These are phyloP conservation scores for Phaeotremella fagi DNA, from an alignment of 768 basidiomycete genomes.

Conservation along the genomic window DNA sequence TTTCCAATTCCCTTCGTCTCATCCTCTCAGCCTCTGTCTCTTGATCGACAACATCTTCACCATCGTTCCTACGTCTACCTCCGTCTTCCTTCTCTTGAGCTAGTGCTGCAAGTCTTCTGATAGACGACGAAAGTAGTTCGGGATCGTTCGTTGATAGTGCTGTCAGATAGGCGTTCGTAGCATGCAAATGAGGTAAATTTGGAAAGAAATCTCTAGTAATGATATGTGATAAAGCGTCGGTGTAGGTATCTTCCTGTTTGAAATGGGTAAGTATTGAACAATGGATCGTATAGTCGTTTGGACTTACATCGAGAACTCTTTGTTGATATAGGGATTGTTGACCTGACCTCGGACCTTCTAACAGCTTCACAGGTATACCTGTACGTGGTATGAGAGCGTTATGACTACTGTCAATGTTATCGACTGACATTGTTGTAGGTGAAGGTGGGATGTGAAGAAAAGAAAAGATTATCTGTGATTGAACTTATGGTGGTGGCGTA, in stretches of 20 bases:
- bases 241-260: slow-evolving; percentile 92
- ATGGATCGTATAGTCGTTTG: no score
- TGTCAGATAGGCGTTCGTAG: slow-evolving; percentile 78
- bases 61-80: neutral
- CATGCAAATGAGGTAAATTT: slow-evolving; percentile 79
- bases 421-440: slow-evolving; percentile 10
- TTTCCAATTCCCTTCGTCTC: slow-evolving; percentile 35
- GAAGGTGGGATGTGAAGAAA: neutral
- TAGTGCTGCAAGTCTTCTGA: slow-evolving; percentile 63
- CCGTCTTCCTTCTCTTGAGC: slow-evolving; percentile 32
- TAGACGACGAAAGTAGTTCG: slow-evolving; percentile 67
- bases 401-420: no score
- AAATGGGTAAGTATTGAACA: no score
- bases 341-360: slow-evolving; percentile 29
- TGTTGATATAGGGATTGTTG: slow-evolving; percentile 37
- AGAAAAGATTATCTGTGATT: neutral
- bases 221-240: slow-evolving; percentile 78
- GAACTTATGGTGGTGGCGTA: no score
- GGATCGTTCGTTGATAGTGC: slow-evolving; percentile 73
- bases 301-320: slow-evolving; percentile 41
- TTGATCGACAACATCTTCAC: slow-evolving; percentile 6
- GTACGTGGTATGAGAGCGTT: slow-evolving; percentile 25
- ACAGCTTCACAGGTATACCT: slow-evolving; percentile 20
- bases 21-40: slow-evolving; percentile 18
- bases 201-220: slow-evolving; percentile 99